phyloP scores from a whole-genome alignment of 345 rosid species.

The Crucihimalaya himalaica region DNA sequence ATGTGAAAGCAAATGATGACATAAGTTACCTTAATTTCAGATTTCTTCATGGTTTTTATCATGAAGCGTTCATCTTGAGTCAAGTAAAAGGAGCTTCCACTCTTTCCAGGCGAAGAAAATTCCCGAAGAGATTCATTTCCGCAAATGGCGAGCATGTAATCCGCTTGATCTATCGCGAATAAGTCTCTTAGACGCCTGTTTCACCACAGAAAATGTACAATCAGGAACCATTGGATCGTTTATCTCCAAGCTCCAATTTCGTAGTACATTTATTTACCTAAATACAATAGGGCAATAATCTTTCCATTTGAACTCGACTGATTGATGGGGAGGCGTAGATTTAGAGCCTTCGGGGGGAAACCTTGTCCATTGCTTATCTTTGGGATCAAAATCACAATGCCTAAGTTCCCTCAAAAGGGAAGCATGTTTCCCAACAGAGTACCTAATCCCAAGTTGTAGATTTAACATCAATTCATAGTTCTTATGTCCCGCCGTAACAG shows the following conservation, averaged over 20 bases:
- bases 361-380: conserved; percentile 74
- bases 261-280: conserved; percentile 42
- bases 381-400: conserved; percentile 73
- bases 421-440: conserved; percentile 72
- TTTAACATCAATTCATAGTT: conserved; percentile 72
- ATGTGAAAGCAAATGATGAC: conserved; percentile 1
- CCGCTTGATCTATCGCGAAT: conserved; percentile 62
- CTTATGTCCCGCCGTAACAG: conserved; percentile 61
- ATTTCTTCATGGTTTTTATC: conserved; percentile 77
- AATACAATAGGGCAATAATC: conserved; percentile 83
- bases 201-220: conserved; percentile 22
- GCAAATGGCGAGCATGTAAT: conserved; percentile 72
- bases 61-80: conserved; percentile 71
- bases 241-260: neutral
- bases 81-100: conserved; percentile 71
- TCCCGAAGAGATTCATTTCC: conserved; percentile 73
- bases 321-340: conserved; percentile 69
- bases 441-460: conserved; percentile 79
- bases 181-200: conserved; percentile 65
- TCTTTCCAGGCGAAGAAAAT: conserved; percentile 77
- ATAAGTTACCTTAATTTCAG: conserved; percentile 64
- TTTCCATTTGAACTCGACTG: conserved; percentile 74
- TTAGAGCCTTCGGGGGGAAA: conserved; percentile 82
- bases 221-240: neutral
- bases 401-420: conserved; percentile 53